Conservation (phyloP, 2,329 filamentous ascomycete genomes). For the Nemania sp. region DNA sequence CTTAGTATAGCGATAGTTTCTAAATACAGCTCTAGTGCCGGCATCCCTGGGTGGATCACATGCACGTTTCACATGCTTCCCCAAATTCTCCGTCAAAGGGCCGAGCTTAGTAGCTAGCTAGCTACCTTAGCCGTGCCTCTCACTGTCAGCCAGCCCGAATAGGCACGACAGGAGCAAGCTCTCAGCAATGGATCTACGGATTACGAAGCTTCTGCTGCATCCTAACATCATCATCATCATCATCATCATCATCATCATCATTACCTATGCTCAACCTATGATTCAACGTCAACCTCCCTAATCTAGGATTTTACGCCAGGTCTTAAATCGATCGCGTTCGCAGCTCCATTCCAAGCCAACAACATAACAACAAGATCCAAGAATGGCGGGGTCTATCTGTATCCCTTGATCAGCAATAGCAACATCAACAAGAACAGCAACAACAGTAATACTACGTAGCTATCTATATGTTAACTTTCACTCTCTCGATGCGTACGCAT, state of each 20-base stretch:
- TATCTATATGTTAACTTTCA: neutral
- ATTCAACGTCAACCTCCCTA: neutral
- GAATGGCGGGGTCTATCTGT: conserved; percentile 28
- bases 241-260: no score
- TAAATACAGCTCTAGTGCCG: neutral
- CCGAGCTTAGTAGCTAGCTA: conserved; percentile 27
- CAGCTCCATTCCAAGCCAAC: conserved; percentile 3
- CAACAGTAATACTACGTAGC: conserved; percentile 9
- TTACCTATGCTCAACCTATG: neutral
- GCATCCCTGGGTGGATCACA: conserved; percentile 30
- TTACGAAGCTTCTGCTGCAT: neutral
- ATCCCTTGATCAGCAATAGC: conserved; percentile 14
- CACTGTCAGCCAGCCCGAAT: neutral
- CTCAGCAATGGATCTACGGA: neutral
- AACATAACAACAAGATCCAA: neutral
- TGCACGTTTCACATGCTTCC: conserved; percentile 34
- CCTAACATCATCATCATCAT: no score
- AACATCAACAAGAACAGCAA: conserved; percentile 11
- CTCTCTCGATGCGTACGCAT: conserved; percentile 18
- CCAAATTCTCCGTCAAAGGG: conserved; percentile 18
- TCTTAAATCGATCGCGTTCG: neutral
- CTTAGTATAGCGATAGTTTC: neutral
- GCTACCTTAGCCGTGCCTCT: no score
- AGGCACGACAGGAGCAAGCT: neutral
- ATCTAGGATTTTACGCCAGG: neutral